These are phyloP conservation scores for Talaromyces liani DNA, from an alignment of 495 filamentous ascomycete species.

Conservation along the genomic window DNA sequence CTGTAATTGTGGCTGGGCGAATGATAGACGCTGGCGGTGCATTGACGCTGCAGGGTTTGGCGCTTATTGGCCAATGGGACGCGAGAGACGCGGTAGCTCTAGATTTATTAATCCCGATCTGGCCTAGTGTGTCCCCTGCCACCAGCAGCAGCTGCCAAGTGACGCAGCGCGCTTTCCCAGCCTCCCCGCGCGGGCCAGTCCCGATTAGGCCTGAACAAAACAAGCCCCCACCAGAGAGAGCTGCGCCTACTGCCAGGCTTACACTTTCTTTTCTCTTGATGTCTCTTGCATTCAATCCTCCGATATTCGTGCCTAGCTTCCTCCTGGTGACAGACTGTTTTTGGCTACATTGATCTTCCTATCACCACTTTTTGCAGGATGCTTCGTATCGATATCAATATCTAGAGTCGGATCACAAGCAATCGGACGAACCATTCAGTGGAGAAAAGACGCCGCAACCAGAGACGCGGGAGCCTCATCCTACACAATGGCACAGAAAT, in stretches of 20 bases:
- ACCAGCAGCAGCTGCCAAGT: conserved; percentile 1
- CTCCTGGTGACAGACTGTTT: background rate
- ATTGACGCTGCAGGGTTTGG: background rate
- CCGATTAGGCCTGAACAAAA: conserved; percentile 12
- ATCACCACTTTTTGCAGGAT: background rate
- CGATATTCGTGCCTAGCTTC: background rate
- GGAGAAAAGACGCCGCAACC: background rate
- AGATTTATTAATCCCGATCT: background rate
- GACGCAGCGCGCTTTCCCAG: conserved; percentile 7
- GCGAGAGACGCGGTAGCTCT: background rate
- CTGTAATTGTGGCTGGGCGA: conserved; percentile 4
- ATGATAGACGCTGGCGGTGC: background rate
- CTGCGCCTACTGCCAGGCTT: background rate
- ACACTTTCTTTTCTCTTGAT: background rate
- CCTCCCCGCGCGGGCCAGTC: conserved; percentile 5
- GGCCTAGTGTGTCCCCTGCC: conserved; percentile 1
- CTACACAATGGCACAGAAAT: conserved; percentile 25
- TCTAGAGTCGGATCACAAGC: background rate
- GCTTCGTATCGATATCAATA: background rate
- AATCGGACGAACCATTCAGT: background rate
- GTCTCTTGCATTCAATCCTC: background rate
- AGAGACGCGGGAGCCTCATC: background rate
- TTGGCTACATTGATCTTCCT: background rate
- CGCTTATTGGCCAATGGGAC: conserved; percentile 1
- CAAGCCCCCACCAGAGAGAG: conserved; percentile 6